A percentile compares a stretch with the other conserved stretches of the same genome.
Conservation (phyloP, 345 rosid genomes). For the Mercurialis annua region DNA sequence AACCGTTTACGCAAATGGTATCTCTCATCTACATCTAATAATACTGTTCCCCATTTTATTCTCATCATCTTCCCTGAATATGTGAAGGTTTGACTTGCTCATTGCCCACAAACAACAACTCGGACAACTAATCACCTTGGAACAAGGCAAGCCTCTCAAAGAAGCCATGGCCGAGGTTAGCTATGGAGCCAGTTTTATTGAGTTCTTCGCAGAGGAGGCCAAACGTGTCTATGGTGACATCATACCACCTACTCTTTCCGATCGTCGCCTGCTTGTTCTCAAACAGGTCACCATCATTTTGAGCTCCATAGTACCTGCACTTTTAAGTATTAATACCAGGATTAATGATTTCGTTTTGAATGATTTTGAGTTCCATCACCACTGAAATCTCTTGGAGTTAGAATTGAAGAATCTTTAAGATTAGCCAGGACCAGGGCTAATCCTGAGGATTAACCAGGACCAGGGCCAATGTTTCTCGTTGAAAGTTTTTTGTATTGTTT, state of each 20-base stretch:
- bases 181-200: conserved; percentile 90
- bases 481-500: not conserved
- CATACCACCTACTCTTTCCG: conserved; percentile 71
- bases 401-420: not conserved
- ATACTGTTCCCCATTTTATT: not conserved
- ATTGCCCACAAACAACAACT: conserved; percentile 85
- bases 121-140: conserved; percentile 88
- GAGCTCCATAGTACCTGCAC: too few species aligned
- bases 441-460: too few species aligned
- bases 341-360: not conserved
- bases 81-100: conserved; percentile 75
- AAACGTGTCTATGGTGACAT: conserved; percentile 94
- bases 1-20: conserved; percentile 75
- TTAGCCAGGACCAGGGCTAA: too few species aligned
- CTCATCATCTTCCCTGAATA: conserved; percentile 16
- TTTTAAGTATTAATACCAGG: not conserved
- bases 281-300: conserved; percentile 78
- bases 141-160: conserved; percentile 93
- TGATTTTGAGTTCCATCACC: not conserved
- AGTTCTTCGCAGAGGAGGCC: conserved; percentile 90
- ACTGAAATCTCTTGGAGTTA: too few species aligned
- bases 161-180: conserved; percentile 92
- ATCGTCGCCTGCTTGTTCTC: conserved; percentile 80
- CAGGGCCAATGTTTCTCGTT: too few species aligned
- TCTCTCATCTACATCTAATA: not conserved